Conservation (phyloP, 805 yeast genomes). For the Saccharomycopsis olivae region DNA sequence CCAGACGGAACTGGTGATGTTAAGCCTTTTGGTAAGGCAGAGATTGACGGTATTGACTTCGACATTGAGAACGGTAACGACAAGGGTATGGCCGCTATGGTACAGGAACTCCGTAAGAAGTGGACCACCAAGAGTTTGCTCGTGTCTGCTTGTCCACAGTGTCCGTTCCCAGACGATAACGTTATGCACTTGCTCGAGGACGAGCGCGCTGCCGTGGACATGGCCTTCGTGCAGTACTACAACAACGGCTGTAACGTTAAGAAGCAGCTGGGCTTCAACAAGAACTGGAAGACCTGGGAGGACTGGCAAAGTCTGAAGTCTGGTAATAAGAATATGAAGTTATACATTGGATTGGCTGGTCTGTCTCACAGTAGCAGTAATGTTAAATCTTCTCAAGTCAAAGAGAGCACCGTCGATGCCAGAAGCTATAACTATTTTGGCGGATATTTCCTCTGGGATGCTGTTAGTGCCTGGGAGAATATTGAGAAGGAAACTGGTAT, state of each 20-base stretch:
- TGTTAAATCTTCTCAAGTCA: slow-evolving; percentile 24
- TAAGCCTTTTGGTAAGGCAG: slow-evolving; percentile 17
- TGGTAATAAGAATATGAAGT: slow-evolving; percentile 39
- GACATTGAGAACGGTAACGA: slow-evolving; percentile 26
- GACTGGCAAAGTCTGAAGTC: slow-evolving; percentile 33
- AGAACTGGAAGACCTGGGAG: slow-evolving; percentile 40
- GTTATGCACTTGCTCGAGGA: slow-evolving; percentile 33
- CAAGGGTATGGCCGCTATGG: slow-evolving; percentile 42
- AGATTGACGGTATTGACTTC: slow-evolving; percentile 18
- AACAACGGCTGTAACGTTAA: slow-evolving; percentile 11
- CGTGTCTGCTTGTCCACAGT: slow-evolving; percentile 59
- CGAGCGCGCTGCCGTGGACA: slow-evolving; percentile 34
- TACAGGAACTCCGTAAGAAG: slow-evolving; percentile 25
- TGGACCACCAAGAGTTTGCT: slow-evolving; percentile 41
- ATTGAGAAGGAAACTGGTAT: slow-evolving; percentile 12
- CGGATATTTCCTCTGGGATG: slow-evolving; percentile 18
- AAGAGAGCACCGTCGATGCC: slow-evolving; percentile 7
- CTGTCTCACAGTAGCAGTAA: slow-evolving; percentile 50
- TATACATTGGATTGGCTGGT: slow-evolving; percentile 48
- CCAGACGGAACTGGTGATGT: slow-evolving; percentile 31
- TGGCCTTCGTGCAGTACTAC: slow-evolving; percentile 56
- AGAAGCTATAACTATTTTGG: slow-evolving; percentile 9
- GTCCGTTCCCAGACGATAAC: slow-evolving; percentile 49
- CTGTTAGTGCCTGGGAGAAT: slow-evolving; percentile 11
- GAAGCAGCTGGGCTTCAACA: slow-evolving; percentile 3